These are phyloP conservation scores for Vittaforma corneae DNA, from an alignment of 371 early-diverging fungal genomes.

Conservation along the genomic window DNA sequence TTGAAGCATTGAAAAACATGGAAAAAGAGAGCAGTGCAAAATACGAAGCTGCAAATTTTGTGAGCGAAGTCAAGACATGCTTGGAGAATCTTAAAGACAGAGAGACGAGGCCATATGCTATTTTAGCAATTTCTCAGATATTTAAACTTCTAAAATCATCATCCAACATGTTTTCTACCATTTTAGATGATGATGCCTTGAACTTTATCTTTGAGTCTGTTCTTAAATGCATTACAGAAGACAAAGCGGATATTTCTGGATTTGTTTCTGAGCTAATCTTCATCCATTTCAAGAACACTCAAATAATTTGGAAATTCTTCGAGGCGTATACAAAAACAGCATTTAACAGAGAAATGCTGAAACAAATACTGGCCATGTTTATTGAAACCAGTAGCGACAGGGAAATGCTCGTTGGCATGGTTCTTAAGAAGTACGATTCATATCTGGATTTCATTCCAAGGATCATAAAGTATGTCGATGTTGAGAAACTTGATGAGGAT, in stretches of 20 bases:
- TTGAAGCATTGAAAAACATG: neutral
- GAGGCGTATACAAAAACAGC: neutral
- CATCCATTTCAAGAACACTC: neutral
- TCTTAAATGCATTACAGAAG: neutral
- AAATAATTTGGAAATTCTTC: neutral
- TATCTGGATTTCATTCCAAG: neutral
- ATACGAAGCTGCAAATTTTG: too few species aligned
- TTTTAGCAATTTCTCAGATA: slow-evolving; percentile 1
- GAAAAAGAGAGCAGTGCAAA: too few species aligned
- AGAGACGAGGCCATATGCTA: neutral
- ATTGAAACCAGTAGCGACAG: neutral
- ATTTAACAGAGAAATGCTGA: neutral
- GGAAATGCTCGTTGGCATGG: neutral
- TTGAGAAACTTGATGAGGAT: neutral
- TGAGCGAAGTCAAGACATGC: neutral
- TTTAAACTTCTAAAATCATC: neutral
- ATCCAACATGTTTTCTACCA: neutral
- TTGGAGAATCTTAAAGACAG: neutral
- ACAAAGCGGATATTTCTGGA: neutral
- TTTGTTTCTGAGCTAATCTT: neutral
- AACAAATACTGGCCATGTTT: slow-evolving; percentile 1
- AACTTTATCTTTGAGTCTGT: neutral
- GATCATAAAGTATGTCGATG: slow-evolving; percentile 2
- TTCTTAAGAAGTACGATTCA: neutral
- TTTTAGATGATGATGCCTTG: neutral